A percentile compares a stretch with the other conserved stretches of the same genome.
phyloP scores from a whole-genome alignment of 2,329 filamentous ascomycete genomes.

The Penicillium sclerotiorum region DNA sequence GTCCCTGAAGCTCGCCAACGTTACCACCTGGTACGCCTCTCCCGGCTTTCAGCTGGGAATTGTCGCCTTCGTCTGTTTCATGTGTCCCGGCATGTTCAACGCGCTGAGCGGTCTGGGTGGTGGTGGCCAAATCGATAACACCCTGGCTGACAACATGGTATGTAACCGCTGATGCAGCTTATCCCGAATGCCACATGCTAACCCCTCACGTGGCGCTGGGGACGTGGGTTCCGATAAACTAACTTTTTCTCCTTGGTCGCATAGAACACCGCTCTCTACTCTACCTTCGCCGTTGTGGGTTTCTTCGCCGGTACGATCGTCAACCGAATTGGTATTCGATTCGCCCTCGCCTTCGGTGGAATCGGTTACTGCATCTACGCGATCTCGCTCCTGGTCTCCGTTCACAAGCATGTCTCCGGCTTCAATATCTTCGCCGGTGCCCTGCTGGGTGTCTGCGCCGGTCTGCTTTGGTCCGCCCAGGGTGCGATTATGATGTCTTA shows the following conservation, averaged over 20 bases:
- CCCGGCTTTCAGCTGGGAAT: conserved; percentile 68
- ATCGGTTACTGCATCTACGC: conserved; percentile 49
- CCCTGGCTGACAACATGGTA: conserved; percentile 56
- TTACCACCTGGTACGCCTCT: conserved; percentile 68
- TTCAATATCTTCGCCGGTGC: conserved; percentile 53
- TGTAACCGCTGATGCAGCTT: background rate
- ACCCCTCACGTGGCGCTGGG: background rate
- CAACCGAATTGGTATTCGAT: conserved; percentile 44
- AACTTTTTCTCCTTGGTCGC: background rate
- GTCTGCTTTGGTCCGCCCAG: conserved; percentile 52
- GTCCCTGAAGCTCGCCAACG: conserved; percentile 53
- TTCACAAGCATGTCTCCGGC: conserved; percentile 48
- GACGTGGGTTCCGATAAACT: background rate
- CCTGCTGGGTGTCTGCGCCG: conserved; percentile 51
- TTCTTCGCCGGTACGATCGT: conserved; percentile 59
- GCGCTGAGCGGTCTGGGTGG: conserved; percentile 63
- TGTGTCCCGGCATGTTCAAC: conserved; percentile 70
- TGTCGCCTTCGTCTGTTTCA: conserved; percentile 68
- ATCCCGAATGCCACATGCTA: background rate
- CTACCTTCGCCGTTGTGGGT: conserved; percentile 66
- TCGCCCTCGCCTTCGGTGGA: conserved; percentile 46
- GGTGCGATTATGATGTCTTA: conserved; percentile 71
- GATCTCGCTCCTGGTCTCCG: conserved; percentile 40
- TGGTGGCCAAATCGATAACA: conserved; percentile 56
- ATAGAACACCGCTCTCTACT: conserved; percentile 67